Conservation (phyloP, 2,329 filamentous ascomycete species). For the Colletotrichum sp. region DNA sequence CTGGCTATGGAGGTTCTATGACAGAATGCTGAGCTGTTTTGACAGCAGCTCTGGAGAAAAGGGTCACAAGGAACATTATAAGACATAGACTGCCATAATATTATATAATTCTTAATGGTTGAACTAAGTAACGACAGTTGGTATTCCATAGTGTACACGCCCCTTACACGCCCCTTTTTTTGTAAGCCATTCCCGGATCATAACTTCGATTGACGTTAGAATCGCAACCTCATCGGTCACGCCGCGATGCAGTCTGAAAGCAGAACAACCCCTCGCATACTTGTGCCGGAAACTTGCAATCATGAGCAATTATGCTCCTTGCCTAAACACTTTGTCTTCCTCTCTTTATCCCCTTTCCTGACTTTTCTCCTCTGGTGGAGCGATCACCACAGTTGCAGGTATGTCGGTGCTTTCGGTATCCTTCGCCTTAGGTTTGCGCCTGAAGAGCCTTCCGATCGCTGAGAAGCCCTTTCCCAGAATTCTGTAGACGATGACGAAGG, state of each 20-base stretch:
- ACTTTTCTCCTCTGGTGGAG: not conserved
- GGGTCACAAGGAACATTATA: not conserved
- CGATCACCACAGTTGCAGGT: not conserved
- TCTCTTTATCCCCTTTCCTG: too few species aligned
- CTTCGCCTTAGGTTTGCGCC: not conserved
- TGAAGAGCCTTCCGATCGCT: slow-evolving; percentile 1
- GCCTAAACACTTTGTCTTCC: not conserved
- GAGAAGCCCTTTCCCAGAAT: not conserved
- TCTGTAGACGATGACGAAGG: slow-evolving; percentile 76
- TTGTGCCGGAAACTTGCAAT: not conserved
- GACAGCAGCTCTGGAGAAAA: not conserved
- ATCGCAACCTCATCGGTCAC: not conserved
- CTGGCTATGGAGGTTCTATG: not conserved
- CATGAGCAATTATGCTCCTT: not conserved
- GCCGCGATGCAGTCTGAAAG: not conserved
- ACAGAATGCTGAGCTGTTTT: not conserved
- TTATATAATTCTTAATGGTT: not conserved
- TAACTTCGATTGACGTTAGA: not conserved
- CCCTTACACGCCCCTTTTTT: not conserved
- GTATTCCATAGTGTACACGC: not conserved
- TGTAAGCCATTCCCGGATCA: not conserved
- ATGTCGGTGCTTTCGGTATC: not conserved
- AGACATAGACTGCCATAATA: not conserved
- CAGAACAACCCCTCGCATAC: not conserved
- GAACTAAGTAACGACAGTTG: not conserved